phyloP scores from a whole-genome alignment of 2,329 filamentous ascomycete species.

The Chrysoporthe puriensis region DNA sequence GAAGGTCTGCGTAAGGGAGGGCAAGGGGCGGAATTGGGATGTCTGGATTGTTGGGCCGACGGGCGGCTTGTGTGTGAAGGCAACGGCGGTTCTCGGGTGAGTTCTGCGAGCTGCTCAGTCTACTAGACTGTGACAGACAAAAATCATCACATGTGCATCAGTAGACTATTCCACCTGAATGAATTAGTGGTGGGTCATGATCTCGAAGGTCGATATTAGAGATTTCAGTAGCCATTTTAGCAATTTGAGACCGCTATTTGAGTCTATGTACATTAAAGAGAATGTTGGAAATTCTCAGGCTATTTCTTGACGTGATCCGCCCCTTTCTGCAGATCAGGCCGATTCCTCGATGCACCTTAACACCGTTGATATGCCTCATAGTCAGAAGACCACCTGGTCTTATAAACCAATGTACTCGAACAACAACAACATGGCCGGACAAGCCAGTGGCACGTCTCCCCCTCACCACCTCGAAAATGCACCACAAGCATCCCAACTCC shows the following conservation, averaged over 20 bases:
- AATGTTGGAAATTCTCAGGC: not conserved
- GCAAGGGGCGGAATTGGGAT: constrained; percentile 52
- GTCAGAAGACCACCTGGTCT: not conserved
- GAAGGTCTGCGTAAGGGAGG: constrained; percentile 65
- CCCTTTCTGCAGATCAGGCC: not conserved
- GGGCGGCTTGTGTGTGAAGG: constrained; percentile 68
- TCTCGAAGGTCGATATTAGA: not conserved
- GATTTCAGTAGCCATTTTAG: not conserved
- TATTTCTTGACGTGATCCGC: not conserved
- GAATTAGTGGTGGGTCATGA: not conserved
- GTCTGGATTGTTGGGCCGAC: constrained; percentile 67
- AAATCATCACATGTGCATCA: too few relatives aligned
- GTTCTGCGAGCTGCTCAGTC: not conserved
- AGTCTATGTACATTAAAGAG: too few relatives aligned
- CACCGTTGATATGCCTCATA: constrained; percentile 4
- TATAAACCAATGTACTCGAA: not conserved
- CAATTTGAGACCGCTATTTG: not conserved
- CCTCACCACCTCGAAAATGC: constrained; percentile 26
- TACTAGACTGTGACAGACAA: too few relatives aligned
- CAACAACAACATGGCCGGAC: not conserved
- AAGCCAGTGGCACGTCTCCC: not conserved
- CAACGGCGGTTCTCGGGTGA: constrained; percentile 32
- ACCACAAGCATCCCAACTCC: constrained; percentile 34
- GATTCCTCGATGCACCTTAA: not conserved
- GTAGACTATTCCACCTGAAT: not conserved